Evolutionary conservation across 345 rosid genomes (phyloP).

Genomic region (Rhizophora mangle): DNA sequence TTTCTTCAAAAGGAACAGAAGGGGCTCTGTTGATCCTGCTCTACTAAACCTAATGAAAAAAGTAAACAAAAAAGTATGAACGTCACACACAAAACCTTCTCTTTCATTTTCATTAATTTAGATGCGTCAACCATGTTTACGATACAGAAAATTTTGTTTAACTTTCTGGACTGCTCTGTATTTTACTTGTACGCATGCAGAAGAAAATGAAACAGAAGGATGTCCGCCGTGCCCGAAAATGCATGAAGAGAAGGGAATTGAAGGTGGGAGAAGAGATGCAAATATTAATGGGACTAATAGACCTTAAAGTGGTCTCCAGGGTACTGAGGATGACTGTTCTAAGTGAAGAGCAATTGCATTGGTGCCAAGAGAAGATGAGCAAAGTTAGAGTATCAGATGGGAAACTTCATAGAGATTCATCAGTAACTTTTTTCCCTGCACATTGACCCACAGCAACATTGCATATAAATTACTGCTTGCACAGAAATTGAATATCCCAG

Average conservation of each 20-base stretch:
- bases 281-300: conserved; percentile 83
- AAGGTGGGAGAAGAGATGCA: conserved; percentile 79
- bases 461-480: conserved; percentile 14
- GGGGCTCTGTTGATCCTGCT: conserved; percentile 75
- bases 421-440: conserved; percentile 89
- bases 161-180: no score
- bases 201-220: conserved; percentile 82
- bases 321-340: conserved; percentile 72
- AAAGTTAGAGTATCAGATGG: conserved; percentile 69
- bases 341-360: conserved; percentile 72
- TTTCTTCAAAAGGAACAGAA: conserved; percentile 60
- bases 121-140: no score
- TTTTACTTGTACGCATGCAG: conserved; percentile 32
- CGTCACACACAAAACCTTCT: neutral
- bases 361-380: conserved; percentile 99
- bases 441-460: conserved; percentile 45
- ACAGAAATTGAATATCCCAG: conserved; percentile 40
- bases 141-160: no score
- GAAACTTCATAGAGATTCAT: conserved; percentile 81
- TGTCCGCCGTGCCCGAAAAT: conserved; percentile 54
- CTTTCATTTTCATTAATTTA: neutral
- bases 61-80: conserved; percentile 74
- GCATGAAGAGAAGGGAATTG: conserved; percentile 65
- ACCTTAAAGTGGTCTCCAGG: conserved; percentile 86
- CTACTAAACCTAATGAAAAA: conserved; percentile 78